Conservation (phyloP, 192 early-diverging fungal genomes). For the Rhizoclosmatium sp. region DNA sequence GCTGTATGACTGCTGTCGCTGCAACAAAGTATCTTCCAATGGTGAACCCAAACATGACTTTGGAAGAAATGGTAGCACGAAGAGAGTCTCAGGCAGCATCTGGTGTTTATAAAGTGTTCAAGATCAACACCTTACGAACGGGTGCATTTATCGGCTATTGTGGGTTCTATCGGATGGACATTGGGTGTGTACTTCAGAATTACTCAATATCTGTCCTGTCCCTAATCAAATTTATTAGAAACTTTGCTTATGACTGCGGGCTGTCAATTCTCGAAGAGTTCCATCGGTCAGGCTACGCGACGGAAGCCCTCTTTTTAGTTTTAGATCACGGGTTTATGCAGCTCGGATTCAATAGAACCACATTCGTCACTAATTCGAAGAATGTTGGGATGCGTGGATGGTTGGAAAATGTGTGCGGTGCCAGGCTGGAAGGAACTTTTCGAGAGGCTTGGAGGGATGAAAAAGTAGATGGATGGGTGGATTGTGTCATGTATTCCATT, state of each 20-base stretch:
- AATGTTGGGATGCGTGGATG: slow-evolving; percentile 17
- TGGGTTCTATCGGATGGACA: slow-evolving; percentile 22
- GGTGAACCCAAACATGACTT: slow-evolving; percentile 13
- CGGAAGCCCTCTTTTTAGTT: slow-evolving; percentile 19
- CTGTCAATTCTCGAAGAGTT: neutral
- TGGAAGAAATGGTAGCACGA: neutral
- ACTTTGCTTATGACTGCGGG: neutral
- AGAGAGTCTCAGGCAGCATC: neutral
- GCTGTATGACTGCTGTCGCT: neutral
- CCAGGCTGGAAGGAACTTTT: neutral
- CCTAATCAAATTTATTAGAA: neutral
- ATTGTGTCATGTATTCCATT: slow-evolving; percentile 14
- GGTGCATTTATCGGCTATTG: neutral
- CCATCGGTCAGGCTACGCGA: slow-evolving; percentile 8
- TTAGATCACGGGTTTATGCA: slow-evolving; percentile 4
- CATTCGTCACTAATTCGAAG: slow-evolving; percentile 14
- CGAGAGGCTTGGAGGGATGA: slow-evolving; percentile 14
- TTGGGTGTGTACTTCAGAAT: neutral
- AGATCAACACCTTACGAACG: neutral
- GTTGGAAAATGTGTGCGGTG: slow-evolving; percentile 14
- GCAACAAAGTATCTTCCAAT: slow-evolving; percentile 2
- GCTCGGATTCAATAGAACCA: slow-evolving; percentile 16
- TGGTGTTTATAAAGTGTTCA: slow-evolving; percentile 11
- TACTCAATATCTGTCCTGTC: neutral
- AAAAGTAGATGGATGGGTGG: neutral